Percentiles rank a stretch among this genome's conserved stretches.
These are phyloP conservation scores for Ustilago loliicola DNA, from an alignment of 1,284 basidiomycete genomes.

Conservation along the genomic window DNA sequence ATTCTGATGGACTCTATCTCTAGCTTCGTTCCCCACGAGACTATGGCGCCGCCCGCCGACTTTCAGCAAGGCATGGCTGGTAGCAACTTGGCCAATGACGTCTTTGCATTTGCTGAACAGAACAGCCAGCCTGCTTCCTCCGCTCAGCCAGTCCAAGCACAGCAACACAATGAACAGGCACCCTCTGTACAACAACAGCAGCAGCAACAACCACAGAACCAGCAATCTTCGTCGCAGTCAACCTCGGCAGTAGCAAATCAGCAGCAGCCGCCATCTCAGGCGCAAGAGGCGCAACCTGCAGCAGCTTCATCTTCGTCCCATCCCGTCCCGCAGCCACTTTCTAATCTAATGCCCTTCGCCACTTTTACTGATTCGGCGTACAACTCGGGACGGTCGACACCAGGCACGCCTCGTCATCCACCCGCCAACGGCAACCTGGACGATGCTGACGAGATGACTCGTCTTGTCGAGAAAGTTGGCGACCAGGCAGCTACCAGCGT, in stretches of 20 bases:
- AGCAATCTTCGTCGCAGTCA: constrained; percentile 6
- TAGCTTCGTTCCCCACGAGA: constrained; percentile 46
- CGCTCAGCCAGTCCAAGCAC: constrained; percentile 6
- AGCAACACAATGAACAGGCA: constrained; percentile 14
- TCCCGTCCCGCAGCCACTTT: constrained; percentile 24
- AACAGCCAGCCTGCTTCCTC: constrained; percentile 1
- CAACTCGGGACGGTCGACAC: constrained; percentile 46
- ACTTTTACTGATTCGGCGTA: constrained; percentile 43
- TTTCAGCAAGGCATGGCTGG: constrained; percentile 12
- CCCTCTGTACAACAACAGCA: constrained; percentile 11
- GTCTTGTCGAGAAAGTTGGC: constrained; percentile 48
- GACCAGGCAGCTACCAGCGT: constrained; percentile 50
- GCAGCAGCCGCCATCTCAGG: background rate
- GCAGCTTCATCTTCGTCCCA: constrained; percentile 12
- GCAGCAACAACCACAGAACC: constrained; percentile 12
- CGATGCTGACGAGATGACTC: constrained; percentile 45
- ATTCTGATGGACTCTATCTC: constrained; percentile 56
- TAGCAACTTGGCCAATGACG: constrained; percentile 14
- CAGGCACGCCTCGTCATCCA: constrained; percentile 34
- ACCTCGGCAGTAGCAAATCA: background rate
- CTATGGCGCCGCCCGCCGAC: constrained; percentile 22
- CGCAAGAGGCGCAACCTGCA: constrained; percentile 3
- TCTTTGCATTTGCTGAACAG: constrained; percentile 24
- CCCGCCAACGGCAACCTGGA: constrained; percentile 19
- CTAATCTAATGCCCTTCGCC: constrained; percentile 38